Conservation (phyloP, 2,329 filamentous ascomycete genomes). For the Neonectria faginata region DNA sequence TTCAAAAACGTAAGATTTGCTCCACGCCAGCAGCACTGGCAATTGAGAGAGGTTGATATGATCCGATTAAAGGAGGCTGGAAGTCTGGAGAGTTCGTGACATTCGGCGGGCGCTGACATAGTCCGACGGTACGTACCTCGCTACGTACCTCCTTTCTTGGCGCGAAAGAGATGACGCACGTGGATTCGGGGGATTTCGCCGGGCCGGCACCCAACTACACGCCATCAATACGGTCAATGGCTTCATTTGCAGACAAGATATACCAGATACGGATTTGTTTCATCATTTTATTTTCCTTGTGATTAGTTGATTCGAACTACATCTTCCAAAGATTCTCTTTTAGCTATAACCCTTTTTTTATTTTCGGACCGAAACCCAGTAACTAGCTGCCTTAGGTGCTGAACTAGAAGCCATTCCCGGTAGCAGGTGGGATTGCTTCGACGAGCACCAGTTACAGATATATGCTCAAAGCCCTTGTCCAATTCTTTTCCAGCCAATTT, state of each 20-base stretch:
- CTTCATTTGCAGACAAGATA: background rate
- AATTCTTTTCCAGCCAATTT: background rate
- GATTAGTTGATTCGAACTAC: too few relatives aligned
- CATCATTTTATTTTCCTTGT: too few relatives aligned
- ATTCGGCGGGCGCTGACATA: conserved; percentile 41
- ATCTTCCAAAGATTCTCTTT: too few relatives aligned
- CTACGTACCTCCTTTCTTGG: conserved; percentile 31
- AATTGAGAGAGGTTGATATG: conserved; percentile 31
- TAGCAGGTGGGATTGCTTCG: too few relatives aligned
- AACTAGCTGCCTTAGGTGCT: too few relatives aligned
- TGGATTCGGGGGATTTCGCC: conserved; percentile 24
- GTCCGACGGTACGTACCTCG: conserved; percentile 38
- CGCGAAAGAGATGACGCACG: conserved; percentile 14
- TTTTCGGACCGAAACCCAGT: too few relatives aligned
- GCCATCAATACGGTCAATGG: background rate
- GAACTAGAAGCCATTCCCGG: too few relatives aligned
- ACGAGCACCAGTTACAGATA: background rate
- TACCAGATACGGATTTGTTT: background rate
- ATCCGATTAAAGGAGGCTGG: conserved; percentile 27
- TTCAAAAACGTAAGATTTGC: conserved; percentile 18
- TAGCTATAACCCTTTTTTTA: too few relatives aligned
- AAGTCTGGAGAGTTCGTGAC: conserved; percentile 42
- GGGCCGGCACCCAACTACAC: conserved; percentile 20
- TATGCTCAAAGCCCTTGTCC: too few relatives aligned
- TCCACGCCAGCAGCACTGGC: background rate